Conservation (phyloP, 1,284 basidiomycete genomes). For the Puccinia triticina region DNA sequence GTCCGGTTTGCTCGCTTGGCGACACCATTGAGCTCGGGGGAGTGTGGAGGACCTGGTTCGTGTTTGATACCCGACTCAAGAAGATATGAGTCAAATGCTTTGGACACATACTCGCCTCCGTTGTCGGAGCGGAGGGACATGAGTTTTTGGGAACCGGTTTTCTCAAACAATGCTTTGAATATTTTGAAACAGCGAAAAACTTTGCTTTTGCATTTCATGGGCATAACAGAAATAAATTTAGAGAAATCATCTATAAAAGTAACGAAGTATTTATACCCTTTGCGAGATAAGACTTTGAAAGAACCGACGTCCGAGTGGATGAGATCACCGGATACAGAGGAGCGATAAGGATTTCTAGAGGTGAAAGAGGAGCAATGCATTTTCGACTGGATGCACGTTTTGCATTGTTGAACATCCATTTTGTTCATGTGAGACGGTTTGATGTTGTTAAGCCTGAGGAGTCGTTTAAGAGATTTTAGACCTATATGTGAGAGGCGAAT, state of each 20-base stretch:
- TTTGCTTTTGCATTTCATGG: no score
- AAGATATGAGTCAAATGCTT: neutral
- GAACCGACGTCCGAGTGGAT: constrained; percentile 11
- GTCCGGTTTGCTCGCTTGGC: constrained; percentile 7
- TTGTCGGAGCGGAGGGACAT: neutral
- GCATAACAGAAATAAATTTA: no score
- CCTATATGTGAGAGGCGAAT: neutral
- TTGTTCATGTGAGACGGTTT: neutral
- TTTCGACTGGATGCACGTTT: neutral
- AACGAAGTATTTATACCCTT: no score
- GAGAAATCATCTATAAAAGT: no score
- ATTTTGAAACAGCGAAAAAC: no score
- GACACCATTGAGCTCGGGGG: constrained; percentile 29
- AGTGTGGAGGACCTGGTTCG: constrained; percentile 14
- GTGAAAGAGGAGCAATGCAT: neutral
- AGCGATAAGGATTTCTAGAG: neutral
- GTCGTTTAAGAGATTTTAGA: constrained; percentile 12
- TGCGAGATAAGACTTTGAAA: constrained; percentile 36
- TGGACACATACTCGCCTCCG: neutral
- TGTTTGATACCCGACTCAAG: neutral
- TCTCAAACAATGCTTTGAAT: constrained; percentile 57
- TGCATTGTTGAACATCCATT: constrained; percentile 8
- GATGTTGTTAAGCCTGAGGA: neutral
- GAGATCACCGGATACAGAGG: neutral
- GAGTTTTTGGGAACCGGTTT: constrained; percentile 51